phyloP scores from a whole-genome alignment of 371 early-diverging fungal species.

The Mucor indicus region DNA sequence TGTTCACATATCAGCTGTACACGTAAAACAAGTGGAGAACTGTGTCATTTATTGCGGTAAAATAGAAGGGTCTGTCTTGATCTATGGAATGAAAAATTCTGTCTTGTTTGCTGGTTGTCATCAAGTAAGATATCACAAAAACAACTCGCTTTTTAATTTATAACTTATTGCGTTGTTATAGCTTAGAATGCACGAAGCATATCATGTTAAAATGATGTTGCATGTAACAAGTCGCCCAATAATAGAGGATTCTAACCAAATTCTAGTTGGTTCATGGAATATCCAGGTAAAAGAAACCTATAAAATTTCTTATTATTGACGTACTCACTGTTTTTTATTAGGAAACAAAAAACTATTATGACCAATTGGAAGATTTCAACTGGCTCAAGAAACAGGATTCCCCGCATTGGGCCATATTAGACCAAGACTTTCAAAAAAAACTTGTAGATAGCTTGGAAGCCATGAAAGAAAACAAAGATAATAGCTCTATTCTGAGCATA shows the following conservation, averaged over 20 bases:
- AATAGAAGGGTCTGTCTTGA: constrained; percentile 67
- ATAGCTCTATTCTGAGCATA: no score
- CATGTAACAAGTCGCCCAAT: constrained; percentile 76
- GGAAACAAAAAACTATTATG: constrained; percentile 39
- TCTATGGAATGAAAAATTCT: constrained; percentile 60
- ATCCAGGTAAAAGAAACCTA: constrained; percentile 13
- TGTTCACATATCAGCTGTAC: constrained; percentile 53
- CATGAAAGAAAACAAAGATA: no score
- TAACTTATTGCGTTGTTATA: constrained; percentile 15
- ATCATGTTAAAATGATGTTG: constrained; percentile 55
- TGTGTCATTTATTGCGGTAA: constrained; percentile 62
- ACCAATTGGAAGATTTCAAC: constrained; percentile 80
- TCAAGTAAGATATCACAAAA: constrained; percentile 53
- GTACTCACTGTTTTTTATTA: no score
- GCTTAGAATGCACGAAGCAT: constrained; percentile 79
- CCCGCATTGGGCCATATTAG: constrained; percentile 66
- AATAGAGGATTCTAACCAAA: constrained; percentile 69
- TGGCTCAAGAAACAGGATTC: constrained; percentile 77
- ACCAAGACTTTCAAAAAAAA: not conserved
- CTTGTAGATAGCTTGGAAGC: not conserved
- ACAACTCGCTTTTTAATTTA: not conserved
- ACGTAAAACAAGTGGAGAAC: constrained; percentile 61
- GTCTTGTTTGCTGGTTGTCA: constrained; percentile 66
- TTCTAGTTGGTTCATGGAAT: constrained; percentile 37
- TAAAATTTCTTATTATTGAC: no score